Conservation (phyloP, 257 asterid genomes). For the Leptodermis oblonga region DNA sequence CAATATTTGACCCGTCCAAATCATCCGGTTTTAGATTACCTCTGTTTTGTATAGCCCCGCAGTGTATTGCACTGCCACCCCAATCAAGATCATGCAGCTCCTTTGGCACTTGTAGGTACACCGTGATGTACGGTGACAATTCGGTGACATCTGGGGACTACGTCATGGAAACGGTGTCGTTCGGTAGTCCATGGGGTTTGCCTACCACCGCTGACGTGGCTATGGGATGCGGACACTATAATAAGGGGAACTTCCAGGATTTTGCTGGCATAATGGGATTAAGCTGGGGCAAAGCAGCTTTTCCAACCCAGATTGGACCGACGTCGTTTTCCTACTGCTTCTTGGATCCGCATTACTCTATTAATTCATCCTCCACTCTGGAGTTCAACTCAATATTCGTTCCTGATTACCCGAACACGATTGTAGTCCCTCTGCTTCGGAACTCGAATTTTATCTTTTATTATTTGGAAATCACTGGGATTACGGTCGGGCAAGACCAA, state of each 20-base stretch:
- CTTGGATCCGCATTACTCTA: neutral
- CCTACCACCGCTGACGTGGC: no score
- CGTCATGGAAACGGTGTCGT: neutral
- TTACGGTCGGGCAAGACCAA: conserved; percentile 8
- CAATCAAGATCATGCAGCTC: no score
- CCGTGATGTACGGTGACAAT: no score
- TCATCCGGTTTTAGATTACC: neutral
- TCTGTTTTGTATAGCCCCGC: no score
- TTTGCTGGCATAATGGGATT: conserved; percentile 14
- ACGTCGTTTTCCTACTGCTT: conserved; percentile 20
- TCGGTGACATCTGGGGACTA: no score
- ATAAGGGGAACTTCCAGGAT: no score
- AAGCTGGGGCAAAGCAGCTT: neutral
- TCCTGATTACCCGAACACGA: neutral
- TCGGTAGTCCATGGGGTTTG: no score
- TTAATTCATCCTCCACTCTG: conserved; percentile 8
- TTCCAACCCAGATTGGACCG: conserved; percentile 13
- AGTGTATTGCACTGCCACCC: no score
- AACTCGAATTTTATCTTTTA: neutral
- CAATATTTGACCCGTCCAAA: neutral
- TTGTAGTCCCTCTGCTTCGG: neutral
- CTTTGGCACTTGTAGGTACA: no score
- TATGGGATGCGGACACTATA: no score
- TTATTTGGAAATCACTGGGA: conserved; percentile 11
- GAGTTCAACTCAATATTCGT: conserved; percentile 17